These are phyloP conservation scores for Penicillium egyptiacum DNA, from an alignment of 495 filamentous ascomycete genomes.

Conservation along the genomic window DNA sequence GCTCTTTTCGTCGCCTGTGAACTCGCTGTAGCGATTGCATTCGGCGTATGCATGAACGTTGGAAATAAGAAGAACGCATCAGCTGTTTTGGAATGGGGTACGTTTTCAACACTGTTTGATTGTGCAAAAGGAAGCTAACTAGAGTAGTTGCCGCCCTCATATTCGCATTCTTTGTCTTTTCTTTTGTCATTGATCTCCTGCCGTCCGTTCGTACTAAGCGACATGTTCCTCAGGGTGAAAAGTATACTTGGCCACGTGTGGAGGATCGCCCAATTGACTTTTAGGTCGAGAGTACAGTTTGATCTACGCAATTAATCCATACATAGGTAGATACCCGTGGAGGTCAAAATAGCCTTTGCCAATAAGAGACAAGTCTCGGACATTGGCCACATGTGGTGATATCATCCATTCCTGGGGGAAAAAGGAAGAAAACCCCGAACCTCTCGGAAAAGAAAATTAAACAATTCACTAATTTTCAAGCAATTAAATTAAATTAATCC, in stretches of 20 bases:
- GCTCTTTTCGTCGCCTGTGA: slow-evolving; percentile 72
- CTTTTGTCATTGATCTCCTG: slow-evolving; percentile 75
- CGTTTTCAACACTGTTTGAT: background rate
- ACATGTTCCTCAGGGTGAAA: slow-evolving; percentile 27
- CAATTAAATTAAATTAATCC: background rate
- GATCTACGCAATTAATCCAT: background rate
- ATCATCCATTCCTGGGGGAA: background rate
- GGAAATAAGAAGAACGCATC: slow-evolving; percentile 41
- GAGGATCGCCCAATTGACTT: slow-evolving; percentile 1
- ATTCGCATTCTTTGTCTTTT: slow-evolving; percentile 77
- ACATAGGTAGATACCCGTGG: too few species aligned
- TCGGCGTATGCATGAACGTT: slow-evolving; percentile 34
- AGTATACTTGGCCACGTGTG: slow-evolving; percentile 10
- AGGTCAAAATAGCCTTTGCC: background rate
- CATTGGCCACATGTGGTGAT: slow-evolving; percentile 11
- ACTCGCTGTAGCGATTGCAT: slow-evolving; percentile 61
- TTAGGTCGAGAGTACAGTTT: background rate
- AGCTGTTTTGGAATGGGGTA: slow-evolving; percentile 64
- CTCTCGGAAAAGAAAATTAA: background rate
- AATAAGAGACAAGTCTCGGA: background rate
- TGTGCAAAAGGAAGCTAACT: background rate
- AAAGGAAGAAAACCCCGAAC: background rate
- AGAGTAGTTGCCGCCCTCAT: slow-evolving; percentile 64
- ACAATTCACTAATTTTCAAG: background rate
- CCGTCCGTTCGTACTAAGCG: slow-evolving; percentile 64